Evolutionary conservation across 495 filamentous ascomycete genomes (phyloP), one percentile per base, ranked within the genome.

Genomic region (Hyaloscypha finlandica): DNA sequence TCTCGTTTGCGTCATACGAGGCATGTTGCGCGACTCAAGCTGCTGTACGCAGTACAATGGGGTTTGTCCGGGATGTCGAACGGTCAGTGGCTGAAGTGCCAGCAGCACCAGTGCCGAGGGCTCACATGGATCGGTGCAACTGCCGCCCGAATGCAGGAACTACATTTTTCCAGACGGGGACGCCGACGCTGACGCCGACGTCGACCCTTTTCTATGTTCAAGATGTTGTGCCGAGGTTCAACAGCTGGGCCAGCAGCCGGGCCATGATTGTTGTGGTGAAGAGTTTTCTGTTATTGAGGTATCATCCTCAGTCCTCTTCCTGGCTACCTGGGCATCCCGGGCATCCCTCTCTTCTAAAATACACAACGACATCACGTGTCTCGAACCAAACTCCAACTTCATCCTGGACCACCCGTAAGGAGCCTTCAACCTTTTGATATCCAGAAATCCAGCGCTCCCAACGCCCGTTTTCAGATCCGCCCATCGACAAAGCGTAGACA

Each of bases 111-210:
- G 19, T 53, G 19, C 51, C 51, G 51, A 20, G 8, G 22, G 19
- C 51, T n/a, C 19, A 8, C 6, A 16, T 56, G 53, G 30, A 56
- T 56, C 53, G 8, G 53, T 6, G 11, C 53, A 56, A 56, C 53
- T 29, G 53, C 53, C 53, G 53, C 53, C 53, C 53, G 53, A 56
- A 29, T 30, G 22, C 19, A 56, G 53, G 53, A 56, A 56, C 53
- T 25, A 56, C 22, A 5, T 56, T 56, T 14, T 56, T 30, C 53
- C 53, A 29, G 53, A 56, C 53, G 53, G 53, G 22, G 22, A 56
- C 6, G 53, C 53, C 53, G 53, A 56, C n/a, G 42, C 6, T 6
- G 22, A 56, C 6, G 53, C 53, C 53, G 53, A 56, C n/a, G 42
- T 12, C 42, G 35, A 37, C 42, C 42, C 25, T 56, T 56, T 56